Evolutionary conservation across 768 basidiomycete species (phyloP), one percentile per base, ranked within the genome.

Genomic region (Mycena chlorophos): DNA sequence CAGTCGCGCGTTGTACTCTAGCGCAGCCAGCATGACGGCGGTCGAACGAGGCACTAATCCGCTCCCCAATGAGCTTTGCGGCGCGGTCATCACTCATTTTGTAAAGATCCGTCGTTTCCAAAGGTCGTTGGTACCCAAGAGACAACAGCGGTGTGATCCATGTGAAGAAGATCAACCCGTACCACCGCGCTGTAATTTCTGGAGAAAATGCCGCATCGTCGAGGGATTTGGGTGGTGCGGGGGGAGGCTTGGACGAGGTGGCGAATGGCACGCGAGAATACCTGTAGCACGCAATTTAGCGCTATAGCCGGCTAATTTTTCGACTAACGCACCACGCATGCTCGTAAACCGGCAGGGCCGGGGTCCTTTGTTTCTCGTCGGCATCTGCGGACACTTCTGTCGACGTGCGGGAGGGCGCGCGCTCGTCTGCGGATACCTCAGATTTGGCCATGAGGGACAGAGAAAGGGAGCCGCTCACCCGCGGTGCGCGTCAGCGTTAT

Each of bases 61-160:
- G 73, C 1, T 81, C 73, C 2, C 89, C 87, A 34, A 93, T 82
- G 16, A 72, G 64, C 1, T 75, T 78, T 0, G 92, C 80, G 2
- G 81, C 75, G 23, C 85, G 81, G 20, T 80, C 68, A 31, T 85
- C 80, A 55, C 84, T 84, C 23, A 94, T 82, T 69, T 84, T 88
- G 77, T 87, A 94, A 3, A 95, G 75, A 69, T 95, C 93, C 0
- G 87, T 71, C 0, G 86, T 84, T 64, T 93, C 88, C 2, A 96
- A 78, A 1, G 93, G 89, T 6, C 93, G 81, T 6, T 83, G 79
- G 65, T 92, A 93, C 6, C 93, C 93, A 12, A 93, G 73, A 10
- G 74, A 68, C 58, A 95, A 78, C 22, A 94, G 70, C 2, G 83
- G 80, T 2, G 84, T 85, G 19, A 94, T 78, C 92, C 93, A 94